Evolutionary conservation across 1,284 basidiomycete genomes (phyloP).

Genomic region (Leccinum variabile): DNA sequence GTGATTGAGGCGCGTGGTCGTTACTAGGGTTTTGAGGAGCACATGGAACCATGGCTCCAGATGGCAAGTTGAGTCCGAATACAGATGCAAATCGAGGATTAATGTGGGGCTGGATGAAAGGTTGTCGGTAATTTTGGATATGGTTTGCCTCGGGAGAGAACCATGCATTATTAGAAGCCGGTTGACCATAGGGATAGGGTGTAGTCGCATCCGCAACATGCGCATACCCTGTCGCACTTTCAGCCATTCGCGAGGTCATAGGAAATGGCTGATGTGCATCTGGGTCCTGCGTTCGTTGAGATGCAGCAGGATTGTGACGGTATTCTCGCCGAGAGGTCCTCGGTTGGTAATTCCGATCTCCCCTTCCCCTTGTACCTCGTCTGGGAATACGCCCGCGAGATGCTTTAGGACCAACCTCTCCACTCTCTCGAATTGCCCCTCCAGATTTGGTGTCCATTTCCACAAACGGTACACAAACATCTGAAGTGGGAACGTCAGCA

Average conservation of each 20-base stretch:
- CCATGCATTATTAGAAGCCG: conserved; percentile 16
- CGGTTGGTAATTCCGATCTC: conserved; percentile 17
- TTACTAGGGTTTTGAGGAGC: conserved; percentile 14
- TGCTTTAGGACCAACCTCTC: conserved; percentile 1
- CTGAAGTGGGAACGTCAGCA: conserved; percentile 47
- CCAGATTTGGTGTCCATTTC: conserved; percentile 5
- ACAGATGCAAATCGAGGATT: conserved; percentile 69
- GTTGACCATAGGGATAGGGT: conserved; percentile 18
- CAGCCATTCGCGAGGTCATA: conserved; percentile 49
- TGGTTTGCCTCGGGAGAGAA: conserved; percentile 13
- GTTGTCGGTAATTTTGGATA: conserved; percentile 36
- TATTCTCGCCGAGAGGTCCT: conserved; percentile 21
- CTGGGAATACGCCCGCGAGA: conserved; percentile 39
- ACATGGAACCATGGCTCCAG: conserved; percentile 17
- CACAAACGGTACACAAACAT: conserved; percentile 5
- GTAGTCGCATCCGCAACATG: conserved; percentile 37
- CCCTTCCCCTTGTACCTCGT: conserved; percentile 28
- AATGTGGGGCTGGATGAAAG: conserved; percentile 74
- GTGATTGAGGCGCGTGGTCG: conserved; percentile 13
- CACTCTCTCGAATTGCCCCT: conserved; percentile 28
- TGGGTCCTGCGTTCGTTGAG: conserved; percentile 32
- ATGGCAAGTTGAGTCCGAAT: conserved; percentile 47
- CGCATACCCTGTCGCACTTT: conserved; percentile 44
- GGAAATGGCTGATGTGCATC: conserved; percentile 39
- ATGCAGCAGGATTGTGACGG: conserved; percentile 10